Conservation (phyloP, 345 rosid species). For the Lepidium sativum region DNA sequence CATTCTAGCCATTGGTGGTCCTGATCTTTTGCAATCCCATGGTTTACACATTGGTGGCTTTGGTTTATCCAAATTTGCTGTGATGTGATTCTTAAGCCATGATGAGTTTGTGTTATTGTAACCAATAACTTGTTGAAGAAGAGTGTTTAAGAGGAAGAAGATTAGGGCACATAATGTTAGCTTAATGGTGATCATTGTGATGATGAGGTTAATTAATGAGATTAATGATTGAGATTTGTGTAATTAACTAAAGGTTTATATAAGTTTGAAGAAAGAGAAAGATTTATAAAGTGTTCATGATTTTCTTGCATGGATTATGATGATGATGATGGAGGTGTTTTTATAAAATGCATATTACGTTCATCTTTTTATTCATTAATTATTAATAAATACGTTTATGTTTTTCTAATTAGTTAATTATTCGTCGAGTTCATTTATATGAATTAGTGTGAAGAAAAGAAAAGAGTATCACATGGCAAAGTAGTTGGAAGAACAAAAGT, state of each 20-base stretch:
- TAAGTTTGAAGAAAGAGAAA: constrained; percentile 9
- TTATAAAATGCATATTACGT: constrained; percentile 21
- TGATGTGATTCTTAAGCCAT: constrained; percentile 17
- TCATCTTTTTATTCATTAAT: constrained; percentile 5
- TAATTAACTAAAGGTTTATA: neutral
- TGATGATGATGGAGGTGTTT: too few species aligned
- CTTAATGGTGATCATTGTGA: constrained; percentile 12
- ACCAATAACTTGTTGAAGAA: constrained; percentile 8
- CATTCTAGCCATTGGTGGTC: constrained; percentile 21
- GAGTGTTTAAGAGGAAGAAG: constrained; percentile 1
- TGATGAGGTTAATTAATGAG: neutral
- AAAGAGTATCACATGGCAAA: constrained; percentile 24
- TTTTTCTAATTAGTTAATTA: neutral
- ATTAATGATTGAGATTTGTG: neutral
- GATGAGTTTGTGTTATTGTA: constrained; percentile 13
- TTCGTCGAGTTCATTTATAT: constrained; percentile 7
- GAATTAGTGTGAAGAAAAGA: constrained; percentile 18
- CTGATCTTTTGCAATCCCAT: constrained; percentile 7
- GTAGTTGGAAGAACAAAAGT: constrained; percentile 19
- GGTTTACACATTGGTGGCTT: constrained; percentile 23
- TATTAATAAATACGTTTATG: neutral
- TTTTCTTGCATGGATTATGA: constrained; percentile 24
- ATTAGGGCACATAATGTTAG: neutral
- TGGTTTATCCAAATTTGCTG: neutral
- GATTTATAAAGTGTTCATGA: constrained; percentile 11